Evolutionary conservation across 2,329 filamentous ascomycete genomes (phyloP).

Genomic region (Akanthomyces muscarius): DNA sequence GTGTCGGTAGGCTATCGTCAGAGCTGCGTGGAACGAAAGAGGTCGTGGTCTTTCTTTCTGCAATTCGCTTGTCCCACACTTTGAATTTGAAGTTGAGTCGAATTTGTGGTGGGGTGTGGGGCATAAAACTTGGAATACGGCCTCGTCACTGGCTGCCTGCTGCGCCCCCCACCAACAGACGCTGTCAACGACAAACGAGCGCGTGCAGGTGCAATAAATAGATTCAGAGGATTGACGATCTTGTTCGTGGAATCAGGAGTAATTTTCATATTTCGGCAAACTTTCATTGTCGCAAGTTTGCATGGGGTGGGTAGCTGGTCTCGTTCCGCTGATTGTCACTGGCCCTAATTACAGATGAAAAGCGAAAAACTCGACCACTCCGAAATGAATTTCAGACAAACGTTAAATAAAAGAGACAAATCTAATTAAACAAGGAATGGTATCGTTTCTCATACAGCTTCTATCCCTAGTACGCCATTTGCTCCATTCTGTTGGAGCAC

Average conservation of each 20-base stretch:
- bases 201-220: neutral
- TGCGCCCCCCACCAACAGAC: conserved; percentile 9
- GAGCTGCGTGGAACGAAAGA: conserved; percentile 15
- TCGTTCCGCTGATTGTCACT: neutral
- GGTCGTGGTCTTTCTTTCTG: conserved; percentile 19
- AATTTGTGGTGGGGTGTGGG: conserved; percentile 43
- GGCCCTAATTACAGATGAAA: neutral
- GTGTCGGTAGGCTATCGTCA: conserved; percentile 12
- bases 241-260: neutral
- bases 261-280: neutral
- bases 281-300: neutral
- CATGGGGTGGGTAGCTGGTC: neutral
- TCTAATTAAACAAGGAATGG: conserved; percentile 11
- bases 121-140: conserved; percentile 17
- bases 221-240: neutral
- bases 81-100: conserved; percentile 25
- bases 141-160: conserved; percentile 13
- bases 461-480: conserved; percentile 13
- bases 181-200: neutral
- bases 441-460: conserved; percentile 13
- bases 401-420: neutral
- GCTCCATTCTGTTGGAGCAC: conserved; percentile 22
- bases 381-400: neutral
- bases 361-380: neutral
- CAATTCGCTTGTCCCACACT: conserved; percentile 19